These are phyloP conservation scores for Leccinellum luteum DNA, from an alignment of 768 basidiomycete species.

Conservation along the genomic window DNA sequence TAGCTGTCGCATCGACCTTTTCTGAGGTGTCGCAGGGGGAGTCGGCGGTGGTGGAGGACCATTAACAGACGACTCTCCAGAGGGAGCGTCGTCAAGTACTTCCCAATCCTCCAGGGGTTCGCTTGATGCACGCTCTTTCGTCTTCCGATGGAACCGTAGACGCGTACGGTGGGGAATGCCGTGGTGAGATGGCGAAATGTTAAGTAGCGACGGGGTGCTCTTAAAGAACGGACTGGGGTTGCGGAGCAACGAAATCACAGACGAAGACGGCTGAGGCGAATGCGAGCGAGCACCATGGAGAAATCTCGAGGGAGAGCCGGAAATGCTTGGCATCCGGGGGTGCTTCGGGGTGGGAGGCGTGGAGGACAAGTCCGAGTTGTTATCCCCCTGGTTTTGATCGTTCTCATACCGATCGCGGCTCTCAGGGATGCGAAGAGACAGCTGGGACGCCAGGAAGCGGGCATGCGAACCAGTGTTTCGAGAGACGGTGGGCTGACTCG, in stretches of 20 bases:
- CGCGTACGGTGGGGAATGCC: conserved; percentile 30
- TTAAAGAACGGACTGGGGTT: conserved; percentile 36
- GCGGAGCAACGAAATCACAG: conserved; percentile 32
- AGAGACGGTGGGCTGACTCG: conserved; percentile 28
- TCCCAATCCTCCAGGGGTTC: conserved; percentile 35
- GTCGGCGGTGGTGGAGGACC: conserved; percentile 20
- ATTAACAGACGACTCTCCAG: conserved; percentile 24
- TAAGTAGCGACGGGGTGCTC: conserved; percentile 32
- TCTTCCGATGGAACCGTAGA: conserved; percentile 33
- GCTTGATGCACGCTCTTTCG: conserved; percentile 34
- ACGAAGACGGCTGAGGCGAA: conserved; percentile 34
- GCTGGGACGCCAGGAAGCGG: conserved; percentile 32
- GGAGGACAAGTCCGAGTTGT: conserved; percentile 31
- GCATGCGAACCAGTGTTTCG: conserved; percentile 28
- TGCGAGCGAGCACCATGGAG: conserved; percentile 30
- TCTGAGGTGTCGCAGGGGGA: conserved; percentile 24
- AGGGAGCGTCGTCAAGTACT: conserved; percentile 29
- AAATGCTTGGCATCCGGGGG: conserved; percentile 29
- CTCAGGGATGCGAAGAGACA: conserved; percentile 34
- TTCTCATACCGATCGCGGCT: conserved; percentile 32
- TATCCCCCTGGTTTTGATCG: conserved; percentile 26
- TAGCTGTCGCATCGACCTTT: conserved; percentile 9
- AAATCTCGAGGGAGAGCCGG: conserved; percentile 31
- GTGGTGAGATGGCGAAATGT: conserved; percentile 31
- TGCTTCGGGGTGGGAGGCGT: conserved; percentile 33